phyloP scores from a whole-genome alignment of 2,329 filamentous ascomycete species.

The Scedosporium apiospermum region DNA sequence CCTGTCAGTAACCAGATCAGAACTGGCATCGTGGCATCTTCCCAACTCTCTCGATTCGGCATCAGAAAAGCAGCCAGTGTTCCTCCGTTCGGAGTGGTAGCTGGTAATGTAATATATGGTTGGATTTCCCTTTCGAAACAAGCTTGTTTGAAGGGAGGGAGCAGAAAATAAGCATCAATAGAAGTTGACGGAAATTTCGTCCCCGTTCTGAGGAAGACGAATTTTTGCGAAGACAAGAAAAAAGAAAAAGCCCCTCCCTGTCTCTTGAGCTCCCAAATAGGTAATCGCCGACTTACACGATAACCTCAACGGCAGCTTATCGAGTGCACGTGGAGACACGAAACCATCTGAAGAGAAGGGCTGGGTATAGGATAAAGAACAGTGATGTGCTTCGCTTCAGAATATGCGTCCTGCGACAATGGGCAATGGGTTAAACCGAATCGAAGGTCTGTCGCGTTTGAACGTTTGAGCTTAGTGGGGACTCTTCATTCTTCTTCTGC shows the following conservation, averaged over 20 bases:
- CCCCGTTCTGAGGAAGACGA: background rate
- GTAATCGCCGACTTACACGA: background rate
- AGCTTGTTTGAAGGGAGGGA: too few relatives aligned
- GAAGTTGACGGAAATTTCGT: background rate
- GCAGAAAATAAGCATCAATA: too few relatives aligned
- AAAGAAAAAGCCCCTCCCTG: background rate
- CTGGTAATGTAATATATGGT: too few relatives aligned
- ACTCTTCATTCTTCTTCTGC: background rate
- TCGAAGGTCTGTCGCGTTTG: background rate
- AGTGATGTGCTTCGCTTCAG: background rate
- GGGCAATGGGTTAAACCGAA: background rate
- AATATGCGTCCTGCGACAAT: background rate
- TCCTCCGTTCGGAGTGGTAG: too few relatives aligned
- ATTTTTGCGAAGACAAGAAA: background rate
- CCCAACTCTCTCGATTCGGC: too few relatives aligned
- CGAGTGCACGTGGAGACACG: background rate
- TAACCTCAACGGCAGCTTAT: background rate
- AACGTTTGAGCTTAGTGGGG: background rate
- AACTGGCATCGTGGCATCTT: too few relatives aligned
- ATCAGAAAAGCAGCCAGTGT: too few relatives aligned
- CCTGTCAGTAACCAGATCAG: background rate
- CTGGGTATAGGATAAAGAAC: background rate
- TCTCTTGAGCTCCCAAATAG: background rate
- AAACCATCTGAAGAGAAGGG: background rate
- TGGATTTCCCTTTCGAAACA: too few relatives aligned